phyloP scores from a whole-genome alignment of 2,329 filamentous ascomycete species.

The Chrysoporthe deuterocubensis region DNA sequence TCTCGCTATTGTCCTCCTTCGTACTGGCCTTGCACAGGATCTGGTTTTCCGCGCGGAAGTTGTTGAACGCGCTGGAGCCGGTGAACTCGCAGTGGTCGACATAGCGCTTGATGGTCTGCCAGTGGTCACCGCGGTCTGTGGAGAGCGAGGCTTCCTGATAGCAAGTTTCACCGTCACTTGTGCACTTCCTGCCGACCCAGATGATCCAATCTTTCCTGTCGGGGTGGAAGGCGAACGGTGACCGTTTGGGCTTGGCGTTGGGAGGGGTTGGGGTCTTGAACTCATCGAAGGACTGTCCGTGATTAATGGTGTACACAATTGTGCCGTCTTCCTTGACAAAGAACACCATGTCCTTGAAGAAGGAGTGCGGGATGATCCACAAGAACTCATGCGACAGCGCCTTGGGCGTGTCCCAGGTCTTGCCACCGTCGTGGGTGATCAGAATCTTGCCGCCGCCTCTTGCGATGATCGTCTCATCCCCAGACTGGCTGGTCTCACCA shows the following conservation, averaged over 20 bases:
- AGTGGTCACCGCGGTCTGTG: constrained; percentile 77
- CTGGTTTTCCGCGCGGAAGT: constrained; percentile 55
- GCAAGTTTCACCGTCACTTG: constrained; percentile 58
- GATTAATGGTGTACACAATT: constrained; percentile 81
- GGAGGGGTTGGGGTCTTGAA: constrained; percentile 71
- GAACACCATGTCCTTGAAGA: constrained; percentile 84
- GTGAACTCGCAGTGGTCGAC: constrained; percentile 88
- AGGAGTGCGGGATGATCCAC: constrained; percentile 75
- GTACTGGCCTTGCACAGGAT: constrained; percentile 67
- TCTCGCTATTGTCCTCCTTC: constrained; percentile 65
- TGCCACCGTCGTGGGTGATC: constrained; percentile 84
- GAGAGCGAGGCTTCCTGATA: constrained; percentile 77
- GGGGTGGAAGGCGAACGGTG: constrained; percentile 78
- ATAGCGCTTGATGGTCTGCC: constrained; percentile 75
- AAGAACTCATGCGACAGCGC: constrained; percentile 73
- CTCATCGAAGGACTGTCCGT: constrained; percentile 71
- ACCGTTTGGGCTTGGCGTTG: constrained; percentile 36
- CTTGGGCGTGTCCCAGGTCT: constrained; percentile 70
- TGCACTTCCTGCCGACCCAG: constrained; percentile 81
- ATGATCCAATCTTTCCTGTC: constrained; percentile 87
- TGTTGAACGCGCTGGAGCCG: constrained; percentile 59
- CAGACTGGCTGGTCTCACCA: constrained; percentile 61
- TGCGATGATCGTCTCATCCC: constrained; percentile 74
- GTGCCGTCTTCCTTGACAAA: constrained; percentile 72
- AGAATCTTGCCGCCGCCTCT: constrained; percentile 63